These are phyloP conservation scores for Ganoderma boninense DNA, from an alignment of 1,284 basidiomycete species.

Conservation along the genomic window DNA sequence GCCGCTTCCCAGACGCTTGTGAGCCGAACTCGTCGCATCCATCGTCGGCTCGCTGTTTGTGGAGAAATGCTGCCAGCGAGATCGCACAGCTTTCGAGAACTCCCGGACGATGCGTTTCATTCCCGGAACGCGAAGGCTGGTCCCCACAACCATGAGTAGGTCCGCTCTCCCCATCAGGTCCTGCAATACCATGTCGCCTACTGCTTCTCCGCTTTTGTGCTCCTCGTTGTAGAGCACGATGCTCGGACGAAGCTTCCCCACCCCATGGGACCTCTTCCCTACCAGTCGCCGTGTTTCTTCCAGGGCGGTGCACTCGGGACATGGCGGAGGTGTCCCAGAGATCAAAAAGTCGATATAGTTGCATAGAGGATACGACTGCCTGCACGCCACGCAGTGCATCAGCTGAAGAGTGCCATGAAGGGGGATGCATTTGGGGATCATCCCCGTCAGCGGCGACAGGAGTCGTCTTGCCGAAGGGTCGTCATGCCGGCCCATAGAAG, in stretches of 20 bases:
- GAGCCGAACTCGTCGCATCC: slow-evolving; percentile 39
- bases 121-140: too few species aligned
- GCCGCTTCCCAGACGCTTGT: slow-evolving; percentile 51
- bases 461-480: slow-evolving; percentile 41
- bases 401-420: too few species aligned
- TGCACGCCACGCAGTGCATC: slow-evolving; percentile 90
- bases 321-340: slow-evolving; percentile 74
- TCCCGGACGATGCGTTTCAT: slow-evolving; percentile 94
- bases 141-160: slow-evolving; percentile 89
- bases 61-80: slow-evolving; percentile 48
- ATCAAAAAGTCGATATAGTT: slow-evolving; percentile 64
- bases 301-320: slow-evolving; percentile 87
- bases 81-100: slow-evolving; percentile 83
- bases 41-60: too few species aligned
- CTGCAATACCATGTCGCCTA: slow-evolving; percentile 80
- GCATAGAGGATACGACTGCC: slow-evolving; percentile 70
- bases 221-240: slow-evolving; percentile 93
- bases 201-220: slow-evolving; percentile 90
- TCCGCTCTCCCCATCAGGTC: slow-evolving; percentile 87
- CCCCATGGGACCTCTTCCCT: slow-evolving; percentile 83
- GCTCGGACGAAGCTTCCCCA: slow-evolving; percentile 85
- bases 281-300: too few species aligned
- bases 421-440: slow-evolving; percentile 87
- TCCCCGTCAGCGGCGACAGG: slow-evolving; percentile 52
- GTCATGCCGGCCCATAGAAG: background rate